phyloP scores from a whole-genome alignment of 2,329 filamentous ascomycete genomes.

The Fusarium vanettenii region DNA sequence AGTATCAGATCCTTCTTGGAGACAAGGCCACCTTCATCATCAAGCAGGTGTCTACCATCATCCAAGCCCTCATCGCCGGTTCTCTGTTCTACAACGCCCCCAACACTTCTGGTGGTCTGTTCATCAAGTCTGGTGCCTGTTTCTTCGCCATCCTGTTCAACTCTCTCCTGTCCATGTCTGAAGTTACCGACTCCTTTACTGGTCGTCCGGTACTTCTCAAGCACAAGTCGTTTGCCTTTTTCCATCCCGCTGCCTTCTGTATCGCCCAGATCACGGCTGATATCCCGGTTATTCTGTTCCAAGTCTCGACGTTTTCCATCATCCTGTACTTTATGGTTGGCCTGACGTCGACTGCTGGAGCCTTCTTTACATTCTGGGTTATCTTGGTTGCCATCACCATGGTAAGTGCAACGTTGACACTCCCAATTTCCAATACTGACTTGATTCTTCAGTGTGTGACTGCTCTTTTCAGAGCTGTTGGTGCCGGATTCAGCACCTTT shows the following conservation, averaged over 20 bases:
- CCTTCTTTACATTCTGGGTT: conserved; percentile 73
- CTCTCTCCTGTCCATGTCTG: conserved; percentile 71
- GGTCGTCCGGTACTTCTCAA: conserved; percentile 70
- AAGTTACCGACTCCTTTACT: conserved; percentile 72
- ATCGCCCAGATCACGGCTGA: conserved; percentile 66
- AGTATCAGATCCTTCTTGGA: conserved; percentile 74
- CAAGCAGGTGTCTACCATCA: conserved; percentile 68
- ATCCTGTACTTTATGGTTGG: conserved; percentile 74
- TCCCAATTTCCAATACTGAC: background rate
- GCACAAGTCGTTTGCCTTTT: conserved; percentile 68
- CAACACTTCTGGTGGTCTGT: conserved; percentile 67
- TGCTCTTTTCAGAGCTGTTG: conserved; percentile 66
- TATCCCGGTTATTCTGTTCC: conserved; percentile 67
- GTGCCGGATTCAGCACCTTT: conserved; percentile 66
- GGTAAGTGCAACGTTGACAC: conserved; percentile 45
- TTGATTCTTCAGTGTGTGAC: conserved; percentile 60
- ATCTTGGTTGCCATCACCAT: conserved; percentile 63
- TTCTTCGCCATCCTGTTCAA: conserved; percentile 75
- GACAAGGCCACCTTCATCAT: conserved; percentile 73
- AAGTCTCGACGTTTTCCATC: conserved; percentile 68
- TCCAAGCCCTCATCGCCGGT: conserved; percentile 71
- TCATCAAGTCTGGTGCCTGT: conserved; percentile 71
- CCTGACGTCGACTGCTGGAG: conserved; percentile 59
- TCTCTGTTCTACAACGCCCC: conserved; percentile 76
- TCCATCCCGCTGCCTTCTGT: conserved; percentile 70